Conservation (phyloP, 1,139 yeast genomes). For the Pichia sp. region DNA sequence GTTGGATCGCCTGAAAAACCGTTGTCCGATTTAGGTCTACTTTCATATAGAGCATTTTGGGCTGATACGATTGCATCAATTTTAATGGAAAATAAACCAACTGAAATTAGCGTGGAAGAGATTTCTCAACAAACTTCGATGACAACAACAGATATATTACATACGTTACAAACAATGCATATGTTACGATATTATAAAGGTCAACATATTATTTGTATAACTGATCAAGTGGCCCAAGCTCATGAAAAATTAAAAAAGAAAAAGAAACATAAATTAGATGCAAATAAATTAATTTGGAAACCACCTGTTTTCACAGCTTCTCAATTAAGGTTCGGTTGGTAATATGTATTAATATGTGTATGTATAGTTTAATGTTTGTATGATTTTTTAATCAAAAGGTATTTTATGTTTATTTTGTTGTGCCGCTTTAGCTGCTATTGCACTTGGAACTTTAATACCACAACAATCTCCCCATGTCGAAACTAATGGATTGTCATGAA, state of each 20-base stretch:
- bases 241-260: conserved; percentile 70
- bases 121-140: conserved; percentile 80
- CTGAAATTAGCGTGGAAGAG: conserved; percentile 88
- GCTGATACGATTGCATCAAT: conserved; percentile 78
- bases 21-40: conserved; percentile 83
- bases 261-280: conserved; percentile 73
- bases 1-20: conserved; percentile 98
- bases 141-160: conserved; percentile 94
- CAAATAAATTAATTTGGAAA: conserved; percentile 73
- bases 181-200: conserved; percentile 91
- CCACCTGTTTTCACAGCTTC: conserved; percentile 97
- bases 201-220: conserved; percentile 87
- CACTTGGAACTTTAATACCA: conserved; percentile 94
- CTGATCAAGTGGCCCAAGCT: conserved; percentile 73
- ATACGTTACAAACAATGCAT: conserved; percentile 85
- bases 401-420: conserved; percentile 39
- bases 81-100: conserved; percentile 54
- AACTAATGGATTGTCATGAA: conserved; percentile 15
- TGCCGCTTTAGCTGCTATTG: conserved; percentile 78
- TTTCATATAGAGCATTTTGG: conserved; percentile 96
- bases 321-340: conserved; percentile 95
- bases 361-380: neutral
- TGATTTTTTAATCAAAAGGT: conserved; percentile 77
- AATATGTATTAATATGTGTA: conserved; percentile 17
- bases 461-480: conserved; percentile 96